Base-by-base conservation (phyloP, 2,329 filamentous ascomycete genomes). In the Diaporthe sp. region DNA sequence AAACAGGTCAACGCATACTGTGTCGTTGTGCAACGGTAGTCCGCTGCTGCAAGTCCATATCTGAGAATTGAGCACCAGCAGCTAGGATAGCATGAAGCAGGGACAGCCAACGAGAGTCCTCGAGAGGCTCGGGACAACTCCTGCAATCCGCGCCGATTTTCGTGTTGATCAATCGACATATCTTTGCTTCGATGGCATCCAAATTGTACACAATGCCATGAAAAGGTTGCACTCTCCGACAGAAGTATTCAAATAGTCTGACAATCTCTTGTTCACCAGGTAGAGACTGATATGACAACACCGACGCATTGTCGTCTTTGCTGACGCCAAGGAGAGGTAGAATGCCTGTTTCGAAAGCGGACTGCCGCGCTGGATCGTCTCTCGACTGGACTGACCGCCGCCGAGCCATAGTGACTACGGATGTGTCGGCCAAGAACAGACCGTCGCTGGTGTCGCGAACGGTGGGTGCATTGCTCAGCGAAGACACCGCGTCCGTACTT, bases 1-100 rank as follows among this genome's bases (percentile, higher is more conserved):
- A n/a, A 9, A 42, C 25, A 17, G 19, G 1, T 53, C 7, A 22
- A 19, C 1, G 31, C 62, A 12, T 37, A 62, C 70, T 22, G 25
- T 72, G 70, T 39, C 70, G 53, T 28, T 62, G 57, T 10, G 57
- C 46, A 17, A 62, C 19, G 2, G 42, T 31, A 17, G 31, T 72
- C 42, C 70, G 44, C 15, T 72, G 55, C 9, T 51, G 57, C n/a
- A 51, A 28, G 34, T 59, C 42, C 57, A 72, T 51, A 17, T 72
- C 70, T 19, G 70, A 72, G 44, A 72, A 72, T 22, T 62, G 70
- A 37, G 70, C 70, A 22, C 70, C 70, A 31, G 70, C 58, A 15
- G 70, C 70, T 13, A 72, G 13, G n/a, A 72, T 53, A n/a, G 70
- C 70, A 28, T 72, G 70, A 28, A 72, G 49, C 37, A 72, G 22